These are phyloP conservation scores for Fonsecaea nubica DNA, from an alignment of 2,329 filamentous ascomycete genomes.

Conservation along the genomic window DNA sequence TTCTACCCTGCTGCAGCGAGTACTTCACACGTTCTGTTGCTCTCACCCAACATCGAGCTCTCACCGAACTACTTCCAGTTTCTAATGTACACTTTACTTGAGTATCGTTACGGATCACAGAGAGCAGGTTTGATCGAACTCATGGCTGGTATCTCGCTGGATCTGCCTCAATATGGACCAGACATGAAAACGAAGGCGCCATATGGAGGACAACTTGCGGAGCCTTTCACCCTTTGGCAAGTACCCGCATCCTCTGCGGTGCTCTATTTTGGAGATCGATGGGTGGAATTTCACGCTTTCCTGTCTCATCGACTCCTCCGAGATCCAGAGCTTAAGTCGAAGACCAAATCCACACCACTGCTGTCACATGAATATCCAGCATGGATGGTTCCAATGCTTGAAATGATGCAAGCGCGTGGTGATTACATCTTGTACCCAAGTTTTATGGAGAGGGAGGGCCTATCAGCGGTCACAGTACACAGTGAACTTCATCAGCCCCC, in stretches of 20 bases:
- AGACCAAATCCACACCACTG: constrained; percentile 20
- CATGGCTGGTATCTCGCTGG: constrained; percentile 80
- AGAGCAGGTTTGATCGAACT: constrained; percentile 54
- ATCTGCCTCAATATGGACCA: constrained; percentile 65
- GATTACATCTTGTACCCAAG: constrained; percentile 83
- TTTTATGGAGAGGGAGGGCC: constrained; percentile 52
- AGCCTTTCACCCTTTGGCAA: constrained; percentile 79
- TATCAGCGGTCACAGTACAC: constrained; percentile 74
- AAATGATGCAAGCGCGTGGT: constrained; percentile 75
- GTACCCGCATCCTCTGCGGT: constrained; percentile 81
- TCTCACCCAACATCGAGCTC: constrained; percentile 81
- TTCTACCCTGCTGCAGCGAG: constrained; percentile 76
- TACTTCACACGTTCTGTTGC: constrained; percentile 77
- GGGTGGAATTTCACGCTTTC: constrained; percentile 84
- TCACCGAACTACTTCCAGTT: constrained; percentile 86
- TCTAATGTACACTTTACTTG: constrained; percentile 76
- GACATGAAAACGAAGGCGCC: constrained; percentile 65
- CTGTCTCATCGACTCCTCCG: constrained; percentile 66
- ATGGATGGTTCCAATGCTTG: constrained; percentile 79
- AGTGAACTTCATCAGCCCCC: constrained; percentile 74
- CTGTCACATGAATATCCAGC: constrained; percentile 75
- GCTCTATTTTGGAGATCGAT: constrained; percentile 83
- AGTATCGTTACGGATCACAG: constrained; percentile 73
- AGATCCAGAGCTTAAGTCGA: constrained; percentile 33
- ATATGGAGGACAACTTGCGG: constrained; percentile 50